These are phyloP conservation scores for Fusarium piperis DNA, from an alignment of 2,329 filamentous ascomycete genomes.

Conservation along the genomic window DNA sequence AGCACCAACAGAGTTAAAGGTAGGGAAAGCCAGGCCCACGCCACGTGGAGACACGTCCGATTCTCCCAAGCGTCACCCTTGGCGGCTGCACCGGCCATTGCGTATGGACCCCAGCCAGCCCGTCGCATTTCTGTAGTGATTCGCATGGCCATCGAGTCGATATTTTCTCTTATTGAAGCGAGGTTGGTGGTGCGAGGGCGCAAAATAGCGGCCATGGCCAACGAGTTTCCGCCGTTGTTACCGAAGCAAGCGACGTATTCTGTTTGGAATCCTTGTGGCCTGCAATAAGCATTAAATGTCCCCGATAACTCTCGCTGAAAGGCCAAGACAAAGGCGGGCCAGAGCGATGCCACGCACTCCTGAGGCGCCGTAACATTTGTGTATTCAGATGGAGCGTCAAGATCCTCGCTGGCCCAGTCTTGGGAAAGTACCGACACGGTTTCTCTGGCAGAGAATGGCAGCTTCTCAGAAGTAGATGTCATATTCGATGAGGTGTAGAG, in stretches of 20 bases:
- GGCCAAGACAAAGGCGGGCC: background rate
- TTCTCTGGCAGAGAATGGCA: background rate
- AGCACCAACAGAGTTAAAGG: background rate
- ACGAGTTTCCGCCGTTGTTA: background rate
- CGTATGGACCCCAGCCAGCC: background rate
- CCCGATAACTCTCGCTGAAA: background rate
- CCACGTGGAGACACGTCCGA: background rate
- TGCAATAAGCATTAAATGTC: background rate
- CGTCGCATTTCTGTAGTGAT: slow-evolving; percentile 7
- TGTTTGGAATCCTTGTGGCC: background rate
- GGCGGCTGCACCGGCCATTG: background rate
- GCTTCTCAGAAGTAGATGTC: background rate
- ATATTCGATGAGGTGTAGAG: slow-evolving; percentile 6
- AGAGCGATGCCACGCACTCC: slow-evolving; percentile 1
- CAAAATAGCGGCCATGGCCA: background rate
- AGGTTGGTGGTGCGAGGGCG: background rate
- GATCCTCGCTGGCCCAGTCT: background rate
- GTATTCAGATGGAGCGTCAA: background rate
- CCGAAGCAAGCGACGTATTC: background rate
- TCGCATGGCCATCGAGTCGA: slow-evolving; percentile 12
- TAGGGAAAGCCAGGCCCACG: slow-evolving; percentile 5
- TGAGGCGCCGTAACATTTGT: slow-evolving; percentile 2
- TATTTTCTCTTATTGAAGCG: slow-evolving; percentile 5
- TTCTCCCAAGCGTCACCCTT: slow-evolving; percentile 1
- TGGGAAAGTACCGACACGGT: background rate